Evolutionary conservation across 2,329 filamentous ascomycete genomes (phyloP).

Genomic region (Alternaria longipes): DNA sequence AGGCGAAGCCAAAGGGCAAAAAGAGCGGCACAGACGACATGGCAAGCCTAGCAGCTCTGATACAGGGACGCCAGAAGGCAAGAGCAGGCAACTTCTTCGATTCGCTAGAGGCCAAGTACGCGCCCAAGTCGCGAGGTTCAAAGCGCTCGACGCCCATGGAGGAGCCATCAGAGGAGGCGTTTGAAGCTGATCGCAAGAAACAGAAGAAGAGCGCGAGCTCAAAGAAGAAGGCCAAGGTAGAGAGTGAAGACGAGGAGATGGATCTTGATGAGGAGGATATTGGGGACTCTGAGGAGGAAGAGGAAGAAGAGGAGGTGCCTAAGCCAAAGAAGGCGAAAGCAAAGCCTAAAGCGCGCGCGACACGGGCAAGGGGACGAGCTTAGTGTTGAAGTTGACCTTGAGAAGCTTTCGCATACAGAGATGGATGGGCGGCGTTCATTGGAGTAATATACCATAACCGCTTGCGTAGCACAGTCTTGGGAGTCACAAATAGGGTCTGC

Average conservation of each 20-base stretch:
- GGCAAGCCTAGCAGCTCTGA: constrained; percentile 48
- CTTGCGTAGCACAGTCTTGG: constrained; percentile 19
- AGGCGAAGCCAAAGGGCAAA: constrained; percentile 57
- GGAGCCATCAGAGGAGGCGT: constrained; percentile 71
- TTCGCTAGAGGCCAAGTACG: constrained; percentile 47
- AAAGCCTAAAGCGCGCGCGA: constrained; percentile 23
- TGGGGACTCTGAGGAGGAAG: constrained; percentile 33
- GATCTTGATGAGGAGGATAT: constrained; percentile 39
- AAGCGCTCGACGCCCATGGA: constrained; percentile 56
- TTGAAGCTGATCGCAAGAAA: constrained; percentile 52
- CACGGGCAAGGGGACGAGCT: constrained; percentile 26
- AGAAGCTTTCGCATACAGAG: neutral
- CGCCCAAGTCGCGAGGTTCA: constrained; percentile 55
- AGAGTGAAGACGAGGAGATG: constrained; percentile 34
- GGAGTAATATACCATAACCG: neutral
- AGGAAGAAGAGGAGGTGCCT: constrained; percentile 31
- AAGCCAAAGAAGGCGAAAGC: constrained; percentile 32
- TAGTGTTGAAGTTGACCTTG: constrained; percentile 6
- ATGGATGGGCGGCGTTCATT: constrained; percentile 12
- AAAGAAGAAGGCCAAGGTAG: constrained; percentile 33
- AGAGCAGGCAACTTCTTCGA: constrained; percentile 49
- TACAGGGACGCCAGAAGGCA: constrained; percentile 48
- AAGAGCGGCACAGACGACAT: constrained; percentile 46
- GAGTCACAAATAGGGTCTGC: neutral
- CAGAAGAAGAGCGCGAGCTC: constrained; percentile 26